Evolutionary conservation across 306 rosid species (phyloP).

Genomic region (Sesbania bispinosa): DNA sequence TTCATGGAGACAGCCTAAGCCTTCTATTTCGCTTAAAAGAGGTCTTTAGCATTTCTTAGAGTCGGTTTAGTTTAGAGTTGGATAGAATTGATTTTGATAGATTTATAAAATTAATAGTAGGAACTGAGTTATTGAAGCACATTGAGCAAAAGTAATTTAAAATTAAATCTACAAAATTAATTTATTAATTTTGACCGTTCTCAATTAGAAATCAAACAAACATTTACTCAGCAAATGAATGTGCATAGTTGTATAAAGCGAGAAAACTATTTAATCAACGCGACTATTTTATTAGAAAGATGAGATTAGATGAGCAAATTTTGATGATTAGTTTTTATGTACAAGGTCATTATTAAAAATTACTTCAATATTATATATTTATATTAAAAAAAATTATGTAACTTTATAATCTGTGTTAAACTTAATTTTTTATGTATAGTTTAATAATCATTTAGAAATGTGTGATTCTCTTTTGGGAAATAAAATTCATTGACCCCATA

Average conservation of each 20-base stretch:
- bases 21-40: constrained; percentile 18
- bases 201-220: no score
- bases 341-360: background rate
- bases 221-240: no score
- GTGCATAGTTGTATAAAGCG: background rate
- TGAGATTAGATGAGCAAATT: background rate
- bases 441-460: constrained; percentile 4
- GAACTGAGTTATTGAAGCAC: no score
- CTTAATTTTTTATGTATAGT: no score
- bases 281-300: background rate
- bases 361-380: no score
- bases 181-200: no score
- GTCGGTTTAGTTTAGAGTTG: no score
- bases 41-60: constrained; percentile 15
- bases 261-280: background rate
- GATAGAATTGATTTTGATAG: no score
- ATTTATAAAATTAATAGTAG: no score
- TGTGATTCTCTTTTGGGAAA: constrained; percentile 39
- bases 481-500: constrained; percentile 32
- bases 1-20: constrained; percentile 14
- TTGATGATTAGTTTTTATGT: background rate
- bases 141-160: no score
- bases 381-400: background rate
- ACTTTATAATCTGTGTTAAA: background rate
- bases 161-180: no score